Base-by-base conservation (phyloP, 2,329 filamentous ascomycete species). In the Apiospora malaysiana region DNA sequence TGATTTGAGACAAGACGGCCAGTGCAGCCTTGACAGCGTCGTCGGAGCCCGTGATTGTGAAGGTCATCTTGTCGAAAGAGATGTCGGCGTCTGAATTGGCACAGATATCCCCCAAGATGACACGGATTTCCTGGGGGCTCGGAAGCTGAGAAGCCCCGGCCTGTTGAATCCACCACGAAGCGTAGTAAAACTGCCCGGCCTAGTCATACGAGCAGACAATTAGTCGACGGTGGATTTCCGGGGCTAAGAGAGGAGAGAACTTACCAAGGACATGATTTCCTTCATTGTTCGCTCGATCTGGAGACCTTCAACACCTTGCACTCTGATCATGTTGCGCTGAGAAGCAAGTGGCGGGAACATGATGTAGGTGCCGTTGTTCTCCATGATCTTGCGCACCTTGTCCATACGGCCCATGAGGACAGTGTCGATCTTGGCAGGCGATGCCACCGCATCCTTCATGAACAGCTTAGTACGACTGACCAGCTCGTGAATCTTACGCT, bases 121-220 rank as follows among this genome's bases (percentile, higher is more conserved):
- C 89, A 71, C 94, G 90, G 72, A 97, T 91, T 73, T 98, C 94
- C 83, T 91, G 73, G 83, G 93, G 77, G 85, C 86, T 80, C 81
- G 92, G 86, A 78, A 89, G 78, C 77, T 87, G 83, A 77, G 87
- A 82, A 74, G 90, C 85, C 72, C 96, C 93, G 18, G 91, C 88
- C 77, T 94, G 91, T 78, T 94, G 92, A 75, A 97, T 92, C 88
- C 94, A 97, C 95, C 96, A 99, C 14, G 94, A 94, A 27, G 95
- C 95, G 79, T 94, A 96, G 83, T 99, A 99, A 82, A 98, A 99
- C 83, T 99, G 96, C 46, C 95, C 95, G 74, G 95, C 94, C 93
- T 95, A 16, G 56, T 23, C 68, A 25, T 27, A 71, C 27, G 56
- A 77, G 81, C 76, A 82, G 78, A 68, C 18, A 68, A 21, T 51